phyloP scores from a whole-genome alignment of 495 filamentous ascomycete species.

The Aspergillus carlsbadensis region DNA sequence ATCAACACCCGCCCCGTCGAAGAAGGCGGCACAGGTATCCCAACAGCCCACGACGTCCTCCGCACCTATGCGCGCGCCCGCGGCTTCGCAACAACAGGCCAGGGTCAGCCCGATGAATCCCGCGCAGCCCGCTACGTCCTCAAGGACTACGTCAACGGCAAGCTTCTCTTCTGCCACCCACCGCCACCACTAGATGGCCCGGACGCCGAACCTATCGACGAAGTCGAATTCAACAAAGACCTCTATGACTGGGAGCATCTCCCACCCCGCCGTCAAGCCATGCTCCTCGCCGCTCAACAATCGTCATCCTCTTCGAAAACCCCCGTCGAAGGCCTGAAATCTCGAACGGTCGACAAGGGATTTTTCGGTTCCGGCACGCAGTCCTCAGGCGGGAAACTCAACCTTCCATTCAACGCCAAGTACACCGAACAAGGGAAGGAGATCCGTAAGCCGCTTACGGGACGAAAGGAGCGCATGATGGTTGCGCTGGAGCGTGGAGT shows the following conservation, averaged over 20 bases:
- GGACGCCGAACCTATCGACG: slow-evolving; percentile 61
- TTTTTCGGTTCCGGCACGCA: slow-evolving; percentile 75
- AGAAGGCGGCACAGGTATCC: slow-evolving; percentile 89
- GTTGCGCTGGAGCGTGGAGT: slow-evolving; percentile 81
- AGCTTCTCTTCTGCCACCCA: slow-evolving; percentile 87
- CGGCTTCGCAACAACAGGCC: slow-evolving; percentile 84
- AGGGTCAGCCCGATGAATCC: slow-evolving; percentile 89
- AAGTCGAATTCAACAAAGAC: slow-evolving; percentile 77
- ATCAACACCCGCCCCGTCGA: slow-evolving; percentile 79
- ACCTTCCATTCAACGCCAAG: slow-evolving; percentile 79
- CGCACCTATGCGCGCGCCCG: slow-evolving; percentile 82
- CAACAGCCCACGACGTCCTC: slow-evolving; percentile 85
- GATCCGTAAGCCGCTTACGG: slow-evolving; percentile 68
- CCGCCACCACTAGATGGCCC: slow-evolving; percentile 53
- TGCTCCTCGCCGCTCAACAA: slow-evolving; percentile 37
- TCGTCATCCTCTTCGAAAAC: slow-evolving; percentile 25
- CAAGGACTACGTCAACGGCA: slow-evolving; percentile 97
- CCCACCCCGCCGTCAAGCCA: slow-evolving; percentile 63
- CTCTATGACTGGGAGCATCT: slow-evolving; percentile 81
- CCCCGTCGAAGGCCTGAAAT: slow-evolving; percentile 60
- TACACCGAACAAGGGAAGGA: slow-evolving; percentile 76
- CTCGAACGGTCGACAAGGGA: slow-evolving; percentile 71
- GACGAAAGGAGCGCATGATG: slow-evolving; percentile 82
- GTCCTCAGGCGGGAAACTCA: slow-evolving; percentile 61
- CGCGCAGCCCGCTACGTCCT: slow-evolving; percentile 86